phyloP scores from a whole-genome alignment of 2,329 filamentous ascomycete genomes.

The Fusarium brachygibbosum region DNA sequence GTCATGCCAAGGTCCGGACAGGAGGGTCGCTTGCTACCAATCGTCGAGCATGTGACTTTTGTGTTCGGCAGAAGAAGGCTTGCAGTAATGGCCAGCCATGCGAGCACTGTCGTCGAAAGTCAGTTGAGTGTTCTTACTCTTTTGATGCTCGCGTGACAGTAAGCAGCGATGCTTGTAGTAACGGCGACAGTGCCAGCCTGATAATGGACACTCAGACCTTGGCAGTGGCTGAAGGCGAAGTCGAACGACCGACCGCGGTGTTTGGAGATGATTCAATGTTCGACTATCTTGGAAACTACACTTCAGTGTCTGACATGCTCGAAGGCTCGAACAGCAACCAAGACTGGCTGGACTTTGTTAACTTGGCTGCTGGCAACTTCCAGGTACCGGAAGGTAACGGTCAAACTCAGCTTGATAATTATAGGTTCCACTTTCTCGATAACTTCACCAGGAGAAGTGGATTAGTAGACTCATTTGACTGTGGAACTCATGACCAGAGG shows the following conservation, averaged over 20 bases:
- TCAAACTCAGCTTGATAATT: not conserved
- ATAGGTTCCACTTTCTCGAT: conserved; percentile 9
- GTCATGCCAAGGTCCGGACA: fast-evolving
- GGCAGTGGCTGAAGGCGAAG: too few relatives aligned
- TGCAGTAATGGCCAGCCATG: conserved; percentile 2
- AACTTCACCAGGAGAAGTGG: not conserved
- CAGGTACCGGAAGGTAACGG: not conserved
- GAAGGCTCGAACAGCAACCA: not conserved
- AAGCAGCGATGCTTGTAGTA: fast-evolving
- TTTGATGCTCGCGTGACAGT: fast-evolving
- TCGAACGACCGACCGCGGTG: fast-evolving
- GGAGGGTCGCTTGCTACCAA: not conserved
- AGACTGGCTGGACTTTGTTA: conserved; percentile 12
- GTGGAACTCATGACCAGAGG: not conserved
- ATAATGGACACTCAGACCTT: too few relatives aligned
- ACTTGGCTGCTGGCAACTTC: not conserved
- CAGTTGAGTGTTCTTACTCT: not conserved
- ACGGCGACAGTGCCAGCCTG: fast-evolving
- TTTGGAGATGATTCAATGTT: not conserved
- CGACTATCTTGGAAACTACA: conserved; percentile 13
- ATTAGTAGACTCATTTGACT: not conserved
- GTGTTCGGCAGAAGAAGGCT: conserved; percentile 5
- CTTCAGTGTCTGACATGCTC: not conserved
- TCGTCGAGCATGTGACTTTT: conserved; percentile 11
- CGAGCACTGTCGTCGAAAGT: not conserved